These are phyloP conservation scores for Xylaria intraflava DNA, from an alignment of 495 filamentous ascomycete species.

Conservation along the genomic window DNA sequence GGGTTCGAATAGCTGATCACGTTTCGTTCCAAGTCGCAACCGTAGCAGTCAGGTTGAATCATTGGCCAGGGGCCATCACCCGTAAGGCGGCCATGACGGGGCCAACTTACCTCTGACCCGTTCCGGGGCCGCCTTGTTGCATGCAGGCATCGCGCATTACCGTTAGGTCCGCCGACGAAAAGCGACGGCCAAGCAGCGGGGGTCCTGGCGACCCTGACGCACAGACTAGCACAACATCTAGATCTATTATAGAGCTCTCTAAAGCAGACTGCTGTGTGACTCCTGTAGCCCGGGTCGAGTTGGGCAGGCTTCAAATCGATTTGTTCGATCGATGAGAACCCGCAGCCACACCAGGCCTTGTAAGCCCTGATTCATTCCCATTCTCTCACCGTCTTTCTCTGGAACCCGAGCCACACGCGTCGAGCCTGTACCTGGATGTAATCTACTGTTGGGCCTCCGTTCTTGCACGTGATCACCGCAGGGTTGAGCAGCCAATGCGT, in stretches of 20 bases:
- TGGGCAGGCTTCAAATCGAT: constrained; percentile 1
- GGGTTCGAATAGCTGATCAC: constrained; percentile 20
- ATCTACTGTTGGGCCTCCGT: neutral
- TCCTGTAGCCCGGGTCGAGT: neutral
- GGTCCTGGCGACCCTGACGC: constrained; percentile 3
- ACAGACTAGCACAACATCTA: constrained; percentile 5
- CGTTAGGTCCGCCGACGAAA: neutral
- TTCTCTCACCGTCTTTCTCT: constrained; percentile 16
- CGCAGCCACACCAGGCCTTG: constrained; percentile 6
- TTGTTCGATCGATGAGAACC: constrained; percentile 3
- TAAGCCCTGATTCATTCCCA: constrained; percentile 1
- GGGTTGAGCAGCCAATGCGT: constrained; percentile 24
- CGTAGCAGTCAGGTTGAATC: constrained; percentile 16
- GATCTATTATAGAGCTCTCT: neutral
- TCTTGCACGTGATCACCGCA: constrained; percentile 6
- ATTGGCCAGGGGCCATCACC: constrained; percentile 24
- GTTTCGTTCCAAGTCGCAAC: constrained; percentile 25
- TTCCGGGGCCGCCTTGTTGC: constrained; percentile 15
- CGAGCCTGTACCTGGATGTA: constrained; percentile 1
- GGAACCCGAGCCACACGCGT: neutral
- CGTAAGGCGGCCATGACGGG: constrained; percentile 9
- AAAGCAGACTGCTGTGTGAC: constrained; percentile 13
- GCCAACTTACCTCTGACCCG: constrained; percentile 20
- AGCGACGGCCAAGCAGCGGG: constrained; percentile 2
- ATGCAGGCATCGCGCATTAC: constrained; percentile 2